Conservation (phyloP, 257 asterid genomes). For the Penstemon newberryi region DNA sequence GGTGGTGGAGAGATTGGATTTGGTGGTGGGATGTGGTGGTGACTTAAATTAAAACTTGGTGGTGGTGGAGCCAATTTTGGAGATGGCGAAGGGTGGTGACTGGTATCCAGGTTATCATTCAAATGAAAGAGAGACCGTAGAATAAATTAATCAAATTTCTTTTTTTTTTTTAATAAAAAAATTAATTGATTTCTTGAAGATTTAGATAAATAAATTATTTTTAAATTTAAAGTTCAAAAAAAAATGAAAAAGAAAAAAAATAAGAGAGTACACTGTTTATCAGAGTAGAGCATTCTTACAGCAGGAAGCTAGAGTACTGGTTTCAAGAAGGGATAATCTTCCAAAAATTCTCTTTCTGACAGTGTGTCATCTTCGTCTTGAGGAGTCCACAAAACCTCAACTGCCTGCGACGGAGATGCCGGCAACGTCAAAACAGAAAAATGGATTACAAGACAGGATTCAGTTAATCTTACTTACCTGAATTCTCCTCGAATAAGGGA, state of each 20-base stretch:
- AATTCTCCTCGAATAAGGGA: slow-evolving; percentile 67
- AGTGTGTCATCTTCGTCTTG: slow-evolving; percentile 52
- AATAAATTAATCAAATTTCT: no score
- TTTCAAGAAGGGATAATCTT: slow-evolving; percentile 67
- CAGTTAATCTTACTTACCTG: slow-evolving; percentile 39
- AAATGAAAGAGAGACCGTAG: no score
- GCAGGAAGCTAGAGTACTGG: slow-evolving; percentile 36
- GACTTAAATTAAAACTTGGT: slow-evolving; percentile 3
- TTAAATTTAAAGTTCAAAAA: no score
- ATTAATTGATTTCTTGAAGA: not conserved
- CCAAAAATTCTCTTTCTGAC: no score
- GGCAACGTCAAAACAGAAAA: not conserved
- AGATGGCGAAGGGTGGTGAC: slow-evolving; percentile 20
- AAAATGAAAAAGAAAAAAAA: no score
- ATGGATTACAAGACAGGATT: not conserved
- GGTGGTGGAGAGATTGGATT: slow-evolving; percentile 26
- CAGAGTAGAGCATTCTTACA: no score
- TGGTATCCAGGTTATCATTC: no score
- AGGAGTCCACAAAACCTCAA: slow-evolving; percentile 96
- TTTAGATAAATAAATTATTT: no score
- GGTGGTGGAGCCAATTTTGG: slow-evolving; percentile 24
- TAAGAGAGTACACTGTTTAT: no score
- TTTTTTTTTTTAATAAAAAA: not conserved
- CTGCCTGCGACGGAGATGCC: slow-evolving; percentile 54
- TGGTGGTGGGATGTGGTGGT: slow-evolving; percentile 23